Evolutionary conservation across 345 rosid species (phyloP).

Genomic region (Pistacia atlantica): DNA sequence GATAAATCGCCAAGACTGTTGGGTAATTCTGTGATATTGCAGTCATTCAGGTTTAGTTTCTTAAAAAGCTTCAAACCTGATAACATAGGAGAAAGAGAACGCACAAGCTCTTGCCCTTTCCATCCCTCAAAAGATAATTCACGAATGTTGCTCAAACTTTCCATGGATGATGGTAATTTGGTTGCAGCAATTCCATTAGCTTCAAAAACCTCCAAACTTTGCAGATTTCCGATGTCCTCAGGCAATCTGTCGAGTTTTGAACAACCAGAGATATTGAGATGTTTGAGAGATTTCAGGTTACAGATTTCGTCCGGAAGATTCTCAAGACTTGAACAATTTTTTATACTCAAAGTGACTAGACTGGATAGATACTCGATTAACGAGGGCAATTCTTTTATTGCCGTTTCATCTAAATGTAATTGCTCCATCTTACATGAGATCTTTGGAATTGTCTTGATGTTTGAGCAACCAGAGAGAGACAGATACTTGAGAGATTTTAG

Average conservation of each 20-base stretch:
- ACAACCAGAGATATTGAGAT: conserved; percentile 30
- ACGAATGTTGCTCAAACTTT: conserved; percentile 17
- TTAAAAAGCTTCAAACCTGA: background rate
- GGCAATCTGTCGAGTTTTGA: conserved; percentile 28
- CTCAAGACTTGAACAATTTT: conserved; percentile 6
- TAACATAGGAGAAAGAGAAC: background rate
- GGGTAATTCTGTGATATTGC: background rate
- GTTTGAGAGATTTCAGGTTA: conserved; percentile 17
- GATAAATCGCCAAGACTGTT: background rate
- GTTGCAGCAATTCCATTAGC: conserved; percentile 19
- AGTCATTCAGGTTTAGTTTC: conserved; percentile 27
- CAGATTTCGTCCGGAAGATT: conserved; percentile 10
- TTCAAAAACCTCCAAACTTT: conserved; percentile 31
- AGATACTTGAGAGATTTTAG: background rate
- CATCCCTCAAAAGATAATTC: conserved; percentile 11
- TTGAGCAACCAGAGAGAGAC: background rate
- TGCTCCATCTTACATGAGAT: background rate
- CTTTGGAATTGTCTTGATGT: background rate
- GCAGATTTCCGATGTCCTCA: conserved; percentile 24
- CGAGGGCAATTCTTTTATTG: background rate
- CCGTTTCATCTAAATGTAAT: background rate
- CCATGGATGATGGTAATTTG: conserved; percentile 9
- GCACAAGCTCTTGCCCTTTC: background rate
- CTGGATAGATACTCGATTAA: background rate
- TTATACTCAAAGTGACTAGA: background rate